Base-by-base conservation (phyloP, 2,329 filamentous ascomycete species). In the Colletotrichum sp. region DNA sequence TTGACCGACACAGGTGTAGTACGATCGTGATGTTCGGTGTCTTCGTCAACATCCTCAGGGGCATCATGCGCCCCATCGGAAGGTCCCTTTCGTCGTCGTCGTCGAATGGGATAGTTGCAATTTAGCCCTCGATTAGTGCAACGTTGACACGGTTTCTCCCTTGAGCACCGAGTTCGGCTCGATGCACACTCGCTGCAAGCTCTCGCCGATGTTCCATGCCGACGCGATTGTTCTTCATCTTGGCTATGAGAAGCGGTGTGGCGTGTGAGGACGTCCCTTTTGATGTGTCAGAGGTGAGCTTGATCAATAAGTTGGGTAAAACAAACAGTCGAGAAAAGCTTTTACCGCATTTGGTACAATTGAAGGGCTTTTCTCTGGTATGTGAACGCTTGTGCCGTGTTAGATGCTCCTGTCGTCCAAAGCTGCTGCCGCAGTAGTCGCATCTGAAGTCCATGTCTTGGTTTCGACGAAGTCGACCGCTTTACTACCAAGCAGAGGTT, bases 121-220 rank as follows among this genome's bases (percentile, higher is more conserved):
- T 70, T n/a, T 28, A 77, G 21, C 9, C 63, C 55, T 28, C 55
- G 34, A 9, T 59, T 52, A 12, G 63, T 39, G 34, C 77, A 77
- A 6, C 75, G 77, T 21, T 55, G 68, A 30, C 77, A 78, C 30
- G 77, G 77, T 4, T 63, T 24, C 16, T 52, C 75, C 26, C 66
- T 60, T 2, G 77, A 71, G 61, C 77, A 78, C 6, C 77, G 65
- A 7, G 77, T 67, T 28, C 75, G 77, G 34, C 66, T 72, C 5
- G 55, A 39, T 12, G 77, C 77, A 34, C 77, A 78, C 34, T 77
- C 77, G 14, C 55, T 39, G 39, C 77, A 77, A 12, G 77, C 77
- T 34, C 77, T 63, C 5, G 55, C 48, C 14, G 26, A 39, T 26
- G 36, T 14, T n/a, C 60, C 39, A 18, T 30, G 34, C 8, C 18